These are phyloP conservation scores for Cercospora citrullina DNA, from an alignment of 2,329 filamentous ascomycete genomes.

Conservation along the genomic window DNA sequence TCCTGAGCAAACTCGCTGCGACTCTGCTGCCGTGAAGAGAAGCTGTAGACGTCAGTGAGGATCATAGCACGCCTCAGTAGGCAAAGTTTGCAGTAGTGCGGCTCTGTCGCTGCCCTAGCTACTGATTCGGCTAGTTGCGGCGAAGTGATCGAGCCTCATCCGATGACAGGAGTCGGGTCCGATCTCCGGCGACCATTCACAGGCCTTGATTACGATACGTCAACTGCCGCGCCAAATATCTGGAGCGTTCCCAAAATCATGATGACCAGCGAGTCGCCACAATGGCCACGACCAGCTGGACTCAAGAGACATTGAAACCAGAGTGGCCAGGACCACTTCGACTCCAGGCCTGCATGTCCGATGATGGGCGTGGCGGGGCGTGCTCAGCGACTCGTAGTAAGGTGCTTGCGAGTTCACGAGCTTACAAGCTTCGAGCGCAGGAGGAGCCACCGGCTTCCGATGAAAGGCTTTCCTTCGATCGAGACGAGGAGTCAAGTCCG, in stretches of 20 bases:
- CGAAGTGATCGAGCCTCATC: slow-evolving; percentile 2
- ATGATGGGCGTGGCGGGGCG: no score
- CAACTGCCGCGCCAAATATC: background rate
- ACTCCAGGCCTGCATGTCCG: no score
- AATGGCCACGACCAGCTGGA: no score
- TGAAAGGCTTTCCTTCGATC: background rate
- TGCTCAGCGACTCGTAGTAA: background rate
- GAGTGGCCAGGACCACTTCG: no score
- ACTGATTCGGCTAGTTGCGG: background rate
- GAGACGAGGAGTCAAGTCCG: slow-evolving; percentile 1
- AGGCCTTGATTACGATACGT: background rate
- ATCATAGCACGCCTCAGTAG: slow-evolving; percentile 4
- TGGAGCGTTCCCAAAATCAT: no score
- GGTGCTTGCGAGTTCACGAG: background rate
- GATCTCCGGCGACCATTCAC: background rate
- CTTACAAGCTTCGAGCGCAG: background rate
- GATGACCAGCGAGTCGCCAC: background rate
- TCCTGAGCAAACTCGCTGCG: background rate
- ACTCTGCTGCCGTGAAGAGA: slow-evolving; percentile 1
- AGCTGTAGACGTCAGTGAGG: slow-evolving; percentile 8
- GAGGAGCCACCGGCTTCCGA: background rate
- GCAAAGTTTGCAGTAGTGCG: slow-evolving; percentile 9
- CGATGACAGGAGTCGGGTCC: slow-evolving; percentile 12
- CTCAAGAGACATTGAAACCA: no score
- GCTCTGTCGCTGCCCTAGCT: slow-evolving; percentile 5